Base-by-base conservation (phyloP, 805 yeast species). In the Candida nitratophila region DNA sequence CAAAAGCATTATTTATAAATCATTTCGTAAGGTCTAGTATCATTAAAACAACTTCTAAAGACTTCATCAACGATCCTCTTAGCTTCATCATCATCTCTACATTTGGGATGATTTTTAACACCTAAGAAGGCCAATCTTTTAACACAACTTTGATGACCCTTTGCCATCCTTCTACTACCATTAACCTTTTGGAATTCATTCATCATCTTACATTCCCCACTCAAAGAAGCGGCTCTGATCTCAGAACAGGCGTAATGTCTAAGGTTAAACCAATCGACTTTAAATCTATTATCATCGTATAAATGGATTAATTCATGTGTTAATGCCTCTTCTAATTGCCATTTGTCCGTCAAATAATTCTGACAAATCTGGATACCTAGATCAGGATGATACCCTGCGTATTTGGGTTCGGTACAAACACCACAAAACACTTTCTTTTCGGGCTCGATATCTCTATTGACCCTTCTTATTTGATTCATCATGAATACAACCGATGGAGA, bases 161-260 rank as follows among this genome's bases (percentile, higher is more conserved):
- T 77, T 1, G 70, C 66, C 19, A 59, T 48, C 46, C 59, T 52
- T 56, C 59, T 55, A 34, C 54, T 43, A n/a, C 63, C 63, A 1
- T 49, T 36, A 45, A 53, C 51, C 43, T 58, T 56, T 45, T 76
- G 69, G 54, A 89, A 81, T 62, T 93, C 96, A 54, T 85, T 86
- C 78, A 83, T 76, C 54, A 91, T 79, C 26, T 98, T 76, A 65
- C 99, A 93, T 59, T 93, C 99, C 7, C 99, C 99, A 58, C 95
- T 84, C 20, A 93, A 70, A 52, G 88, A 82, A 11, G 95, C 83
- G 0, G 99, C 99, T 47, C 99, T 73, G 42, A 93, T 87, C 63
- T 93, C 99, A 1, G 97, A 83, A 62, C 99, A 93, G 1, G 99
- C 99, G 60, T 91, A 98, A 59, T 93, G 99, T 56, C 79, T 77